Evolutionary conservation across 177 flowering plant species (phyloP).

Genomic region (Telopea speciosissima): DNA sequence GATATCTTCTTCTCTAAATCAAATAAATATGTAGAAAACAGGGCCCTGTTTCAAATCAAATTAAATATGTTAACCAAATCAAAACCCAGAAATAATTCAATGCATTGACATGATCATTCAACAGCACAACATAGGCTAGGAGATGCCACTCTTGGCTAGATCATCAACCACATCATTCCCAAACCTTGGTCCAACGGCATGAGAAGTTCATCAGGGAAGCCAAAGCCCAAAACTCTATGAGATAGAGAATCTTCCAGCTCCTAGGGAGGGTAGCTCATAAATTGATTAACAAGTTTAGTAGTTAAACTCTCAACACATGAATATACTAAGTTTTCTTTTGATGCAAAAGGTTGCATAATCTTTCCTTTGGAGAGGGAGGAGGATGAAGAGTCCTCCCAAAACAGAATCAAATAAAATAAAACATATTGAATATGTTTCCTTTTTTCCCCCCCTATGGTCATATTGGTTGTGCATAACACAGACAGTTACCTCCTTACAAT

Average conservation of each 20-base stretch:
- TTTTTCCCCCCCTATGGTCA: too few species aligned
- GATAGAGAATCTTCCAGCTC: not conserved
- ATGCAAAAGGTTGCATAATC: too few species aligned
- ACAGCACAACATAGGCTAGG: not conserved
- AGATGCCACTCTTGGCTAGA: not conserved
- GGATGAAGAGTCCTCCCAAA: too few species aligned
- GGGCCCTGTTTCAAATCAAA: not conserved
- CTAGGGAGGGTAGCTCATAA: not conserved
- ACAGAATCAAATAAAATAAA: too few species aligned
- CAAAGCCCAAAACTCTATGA: not conserved
- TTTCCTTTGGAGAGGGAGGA: too few species aligned
- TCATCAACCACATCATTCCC: not conserved
- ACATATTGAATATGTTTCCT: too few species aligned
- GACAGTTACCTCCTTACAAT: too few species aligned
- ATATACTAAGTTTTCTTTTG: too few species aligned
- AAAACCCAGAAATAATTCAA: not conserved
- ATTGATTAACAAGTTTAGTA: not conserved
- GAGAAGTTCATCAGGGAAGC: not conserved
- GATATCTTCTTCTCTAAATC: too few species aligned
- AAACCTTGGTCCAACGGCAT: not conserved
- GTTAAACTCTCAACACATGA: not conserved
- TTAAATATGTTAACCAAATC: not conserved
- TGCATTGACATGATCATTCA: not conserved
- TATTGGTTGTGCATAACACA: too few species aligned
- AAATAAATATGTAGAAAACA: too few species aligned